These are phyloP conservation scores for Apiosordaria backusii DNA, from an alignment of 495 filamentous ascomycete species.

Conservation along the genomic window DNA sequence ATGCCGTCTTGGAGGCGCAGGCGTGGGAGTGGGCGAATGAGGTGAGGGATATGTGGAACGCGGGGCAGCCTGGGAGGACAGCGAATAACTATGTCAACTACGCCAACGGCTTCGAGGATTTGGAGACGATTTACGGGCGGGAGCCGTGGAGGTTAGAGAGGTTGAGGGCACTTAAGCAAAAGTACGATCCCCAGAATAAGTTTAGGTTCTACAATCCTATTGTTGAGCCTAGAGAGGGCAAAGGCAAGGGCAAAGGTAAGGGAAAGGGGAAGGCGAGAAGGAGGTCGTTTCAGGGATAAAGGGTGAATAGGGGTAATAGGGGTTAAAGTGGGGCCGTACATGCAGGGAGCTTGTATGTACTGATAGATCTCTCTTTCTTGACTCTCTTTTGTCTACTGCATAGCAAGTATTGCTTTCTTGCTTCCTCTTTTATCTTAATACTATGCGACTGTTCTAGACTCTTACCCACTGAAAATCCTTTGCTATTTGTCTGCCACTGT, in stretches of 20 bases:
- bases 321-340: neutral
- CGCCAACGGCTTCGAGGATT: constrained; percentile 40
- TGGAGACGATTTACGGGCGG: constrained; percentile 42
- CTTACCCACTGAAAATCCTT: too few species aligned
- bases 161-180: constrained; percentile 37
- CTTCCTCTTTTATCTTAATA: too few species aligned
- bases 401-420: too few species aligned
- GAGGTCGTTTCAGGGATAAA: neutral
- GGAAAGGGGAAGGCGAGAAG: neutral
- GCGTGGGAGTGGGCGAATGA: constrained; percentile 3
- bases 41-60: constrained; percentile 6
- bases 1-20: constrained; percentile 4
- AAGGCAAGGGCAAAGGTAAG: neutral
- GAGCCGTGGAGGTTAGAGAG: constrained; percentile 42
- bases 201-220: constrained; percentile 45
- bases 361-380: too few species aligned
- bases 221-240: neutral
- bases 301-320: neutral
- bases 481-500: too few species aligned
- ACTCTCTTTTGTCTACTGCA: too few species aligned
- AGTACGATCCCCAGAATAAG: constrained; percentile 40
- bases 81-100: constrained; percentile 45
- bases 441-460: too few species aligned
- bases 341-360: too few species aligned
- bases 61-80: constrained; percentile 6